Conservation (phyloP, 2,329 filamentous ascomycete species). For the Trichophyton simii region DNA sequence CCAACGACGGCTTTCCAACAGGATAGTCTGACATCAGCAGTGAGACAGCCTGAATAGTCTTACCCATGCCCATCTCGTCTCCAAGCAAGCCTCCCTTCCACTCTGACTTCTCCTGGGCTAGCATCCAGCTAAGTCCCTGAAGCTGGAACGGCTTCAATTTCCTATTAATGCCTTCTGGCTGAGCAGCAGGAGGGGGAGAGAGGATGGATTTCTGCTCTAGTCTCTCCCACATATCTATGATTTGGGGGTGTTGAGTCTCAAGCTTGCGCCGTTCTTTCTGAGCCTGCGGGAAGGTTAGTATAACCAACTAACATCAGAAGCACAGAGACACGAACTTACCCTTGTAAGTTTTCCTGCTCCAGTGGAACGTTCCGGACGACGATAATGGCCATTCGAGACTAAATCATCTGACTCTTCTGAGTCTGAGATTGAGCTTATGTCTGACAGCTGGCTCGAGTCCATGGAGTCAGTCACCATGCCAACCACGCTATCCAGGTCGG, state of each 20-base stretch:
- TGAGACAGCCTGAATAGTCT: conserved; percentile 95
- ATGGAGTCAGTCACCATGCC: not conserved
- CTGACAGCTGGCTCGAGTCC: not conserved
- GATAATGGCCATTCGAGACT: too few relatives aligned
- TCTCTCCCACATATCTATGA: conserved; percentile 74
- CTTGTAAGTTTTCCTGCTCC: too few relatives aligned
- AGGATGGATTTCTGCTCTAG: conserved; percentile 58
- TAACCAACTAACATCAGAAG: too few relatives aligned
- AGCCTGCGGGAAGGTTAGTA: conserved; percentile 19
- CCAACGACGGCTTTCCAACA: conserved; percentile 66
- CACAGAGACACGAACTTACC: too few relatives aligned
- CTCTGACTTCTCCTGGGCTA: conserved; percentile 67
- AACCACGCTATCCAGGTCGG: not conserved
- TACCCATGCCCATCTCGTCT: conserved; percentile 97
- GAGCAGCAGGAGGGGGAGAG: conserved; percentile 49
- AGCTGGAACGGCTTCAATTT: conserved; percentile 87
- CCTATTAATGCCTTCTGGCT: conserved; percentile 66
- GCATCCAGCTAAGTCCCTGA: conserved; percentile 91
- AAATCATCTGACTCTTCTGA: too few relatives aligned
- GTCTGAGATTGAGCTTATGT: not conserved
- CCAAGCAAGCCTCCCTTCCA: conserved; percentile 86
- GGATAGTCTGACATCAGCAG: conserved; percentile 97
- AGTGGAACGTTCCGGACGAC: too few relatives aligned
- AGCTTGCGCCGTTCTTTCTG: conserved; percentile 52
- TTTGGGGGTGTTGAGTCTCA: conserved; percentile 61